Conservation (phyloP, 768 basidiomycete genomes). For the Rhizopogon salebrosus region DNA sequence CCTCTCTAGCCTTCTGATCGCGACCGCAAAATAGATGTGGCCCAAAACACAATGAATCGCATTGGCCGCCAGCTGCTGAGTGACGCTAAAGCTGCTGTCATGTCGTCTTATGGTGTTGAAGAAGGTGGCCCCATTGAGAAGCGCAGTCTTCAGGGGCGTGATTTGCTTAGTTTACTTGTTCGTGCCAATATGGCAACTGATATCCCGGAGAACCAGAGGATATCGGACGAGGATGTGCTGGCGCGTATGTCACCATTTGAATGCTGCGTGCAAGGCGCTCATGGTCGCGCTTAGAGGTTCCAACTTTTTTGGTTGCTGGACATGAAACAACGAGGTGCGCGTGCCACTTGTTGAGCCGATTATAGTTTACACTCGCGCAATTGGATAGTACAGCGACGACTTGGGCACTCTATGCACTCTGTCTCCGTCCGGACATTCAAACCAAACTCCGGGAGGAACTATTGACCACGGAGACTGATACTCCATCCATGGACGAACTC, state of each 20-base stretch:
- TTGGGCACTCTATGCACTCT: conserved; percentile 58
- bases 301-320: conserved; percentile 56
- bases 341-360: background rate
- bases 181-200: conserved; percentile 63
- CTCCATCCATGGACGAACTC: conserved; percentile 66
- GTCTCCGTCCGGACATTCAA: conserved; percentile 44
- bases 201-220: conserved; percentile 44
- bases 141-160: conserved; percentile 34
- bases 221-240: conserved; percentile 61
- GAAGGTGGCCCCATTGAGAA: conserved; percentile 28
- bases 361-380: background rate
- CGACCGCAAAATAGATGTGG: conserved; percentile 15
- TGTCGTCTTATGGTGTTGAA: conserved; percentile 12
- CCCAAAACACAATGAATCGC: conserved; percentile 38
- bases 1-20: conserved; percentile 16
- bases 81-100: conserved; percentile 42
- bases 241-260: conserved; percentile 35
- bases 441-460: conserved; percentile 56
- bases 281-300: conserved; percentile 40
- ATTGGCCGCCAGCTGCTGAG: conserved; percentile 46
- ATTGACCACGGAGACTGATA: conserved; percentile 43
- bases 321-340: conserved; percentile 51
- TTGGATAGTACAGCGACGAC: conserved; percentile 32
- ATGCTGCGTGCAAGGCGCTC: too few species aligned
- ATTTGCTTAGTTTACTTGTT: conserved; percentile 56